These are phyloP conservation scores for Diaporthe eres DNA, from an alignment of 2,329 filamentous ascomycete genomes.

Conservation along the genomic window DNA sequence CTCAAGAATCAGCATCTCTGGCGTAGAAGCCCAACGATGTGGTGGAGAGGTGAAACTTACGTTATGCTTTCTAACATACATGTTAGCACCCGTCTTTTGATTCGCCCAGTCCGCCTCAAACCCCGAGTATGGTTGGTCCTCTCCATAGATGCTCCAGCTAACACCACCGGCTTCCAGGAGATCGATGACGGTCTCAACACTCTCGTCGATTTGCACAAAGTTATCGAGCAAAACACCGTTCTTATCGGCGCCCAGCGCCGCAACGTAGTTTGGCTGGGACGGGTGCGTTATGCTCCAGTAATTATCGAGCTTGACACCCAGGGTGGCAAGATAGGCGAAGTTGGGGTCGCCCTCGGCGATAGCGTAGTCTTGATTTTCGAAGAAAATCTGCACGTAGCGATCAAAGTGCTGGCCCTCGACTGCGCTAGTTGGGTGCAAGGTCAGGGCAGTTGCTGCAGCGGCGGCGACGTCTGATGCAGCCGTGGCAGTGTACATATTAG, in stretches of 20 bases:
- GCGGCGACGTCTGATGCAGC: slow-evolving; percentile 51
- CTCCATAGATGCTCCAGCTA: slow-evolving; percentile 67
- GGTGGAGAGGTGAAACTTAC: slow-evolving; percentile 47
- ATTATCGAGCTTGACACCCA: slow-evolving; percentile 69
- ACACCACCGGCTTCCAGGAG: slow-evolving; percentile 62
- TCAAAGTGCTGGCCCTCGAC: slow-evolving; percentile 69
- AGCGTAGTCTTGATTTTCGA: slow-evolving; percentile 70
- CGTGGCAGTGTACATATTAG: slow-evolving; percentile 47
- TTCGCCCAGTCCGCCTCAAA: slow-evolving; percentile 67
- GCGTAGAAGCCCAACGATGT: background rate
- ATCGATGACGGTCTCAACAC: slow-evolving; percentile 63
- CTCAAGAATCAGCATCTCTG: background rate
- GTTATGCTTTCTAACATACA: slow-evolving; percentile 78
- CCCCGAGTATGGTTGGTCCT: slow-evolving; percentile 66
- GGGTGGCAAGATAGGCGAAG: slow-evolving; percentile 62
- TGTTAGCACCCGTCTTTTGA: slow-evolving; percentile 66
- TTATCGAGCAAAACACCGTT: slow-evolving; percentile 69
- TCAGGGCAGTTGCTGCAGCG: slow-evolving; percentile 59
- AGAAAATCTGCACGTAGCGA: slow-evolving; percentile 72
- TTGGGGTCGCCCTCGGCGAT: slow-evolving; percentile 63
- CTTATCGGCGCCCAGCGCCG: slow-evolving; percentile 68
- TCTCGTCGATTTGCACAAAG: slow-evolving; percentile 59
- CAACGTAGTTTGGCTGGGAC: slow-evolving; percentile 74
- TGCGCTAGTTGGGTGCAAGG: slow-evolving; percentile 58
- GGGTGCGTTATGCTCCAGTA: slow-evolving; percentile 70